These are phyloP conservation scores for Amanita muscaria DNA, from an alignment of 768 basidiomycete genomes.

Conservation along the genomic window DNA sequence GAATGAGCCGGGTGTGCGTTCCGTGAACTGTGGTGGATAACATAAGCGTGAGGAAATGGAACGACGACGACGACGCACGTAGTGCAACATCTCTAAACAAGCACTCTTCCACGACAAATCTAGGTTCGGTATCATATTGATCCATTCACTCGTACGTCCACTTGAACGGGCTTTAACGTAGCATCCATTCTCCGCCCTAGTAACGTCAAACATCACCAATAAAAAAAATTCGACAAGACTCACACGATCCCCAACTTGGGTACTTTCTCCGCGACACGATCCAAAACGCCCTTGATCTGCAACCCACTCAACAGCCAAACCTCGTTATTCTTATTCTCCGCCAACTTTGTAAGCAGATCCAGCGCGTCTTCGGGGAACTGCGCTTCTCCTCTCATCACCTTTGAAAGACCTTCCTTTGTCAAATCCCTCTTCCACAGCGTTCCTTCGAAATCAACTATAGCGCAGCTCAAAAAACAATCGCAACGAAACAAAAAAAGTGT, in stretches of 20 bases:
- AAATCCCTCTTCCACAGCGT: slow-evolving; percentile 65
- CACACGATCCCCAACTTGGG: slow-evolving; percentile 72
- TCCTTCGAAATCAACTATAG: slow-evolving; percentile 62
- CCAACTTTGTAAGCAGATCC: slow-evolving; percentile 44
- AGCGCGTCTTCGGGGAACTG: slow-evolving; percentile 32
- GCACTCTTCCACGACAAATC: slow-evolving; percentile 76
- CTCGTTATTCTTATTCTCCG: slow-evolving; percentile 59
- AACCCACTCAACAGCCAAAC: slow-evolving; percentile 81
- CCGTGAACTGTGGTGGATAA: slow-evolving; percentile 57
- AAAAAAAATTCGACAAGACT: too few relatives aligned
- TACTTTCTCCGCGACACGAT: slow-evolving; percentile 48
- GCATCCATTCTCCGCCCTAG: slow-evolving; percentile 81
- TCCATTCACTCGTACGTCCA: slow-evolving; percentile 39
- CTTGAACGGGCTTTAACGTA: slow-evolving; percentile 53
- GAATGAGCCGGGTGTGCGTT: slow-evolving; percentile 80
- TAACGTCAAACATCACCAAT: slow-evolving; percentile 1
- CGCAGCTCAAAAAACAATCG: neutral
- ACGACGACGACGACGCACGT: slow-evolving; percentile 54
- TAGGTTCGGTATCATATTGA: slow-evolving; percentile 71
- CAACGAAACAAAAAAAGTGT: neutral
- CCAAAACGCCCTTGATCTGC: slow-evolving; percentile 52
- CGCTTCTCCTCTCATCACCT: slow-evolving; percentile 23
- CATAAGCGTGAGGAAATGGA: slow-evolving; percentile 1
- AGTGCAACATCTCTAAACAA: slow-evolving; percentile 77
- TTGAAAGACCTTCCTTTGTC: slow-evolving; percentile 33